phyloP scores from a whole-genome alignment of 768 basidiomycete genomes.

The Scleroderma bovista region DNA sequence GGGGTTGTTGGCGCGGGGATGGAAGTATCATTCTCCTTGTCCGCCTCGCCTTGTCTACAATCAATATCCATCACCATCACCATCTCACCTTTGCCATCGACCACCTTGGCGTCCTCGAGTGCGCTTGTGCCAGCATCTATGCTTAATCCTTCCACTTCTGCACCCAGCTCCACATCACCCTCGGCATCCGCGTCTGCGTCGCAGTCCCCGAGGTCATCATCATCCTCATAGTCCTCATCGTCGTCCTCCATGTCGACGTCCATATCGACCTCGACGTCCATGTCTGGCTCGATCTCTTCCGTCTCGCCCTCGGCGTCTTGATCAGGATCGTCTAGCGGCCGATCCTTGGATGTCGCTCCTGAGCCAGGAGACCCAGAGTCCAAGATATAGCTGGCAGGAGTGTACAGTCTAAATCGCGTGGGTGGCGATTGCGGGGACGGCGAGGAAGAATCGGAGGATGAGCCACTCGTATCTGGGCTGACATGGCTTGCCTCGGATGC shows the following conservation, averaged over 20 bases:
- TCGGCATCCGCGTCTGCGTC: slow-evolving; percentile 13
- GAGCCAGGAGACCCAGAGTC: slow-evolving; percentile 15
- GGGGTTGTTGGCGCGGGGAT: not conserved
- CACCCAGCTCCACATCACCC: slow-evolving; percentile 7
- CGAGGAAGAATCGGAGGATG: not conserved
- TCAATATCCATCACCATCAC: not conserved
- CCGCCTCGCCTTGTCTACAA: not conserved
- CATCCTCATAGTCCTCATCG: slow-evolving; percentile 27
- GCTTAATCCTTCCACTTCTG: slow-evolving; percentile 5
- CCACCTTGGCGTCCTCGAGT: not conserved
- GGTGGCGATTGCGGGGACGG: slow-evolving; percentile 5
- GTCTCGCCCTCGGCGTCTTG: slow-evolving; percentile 15
- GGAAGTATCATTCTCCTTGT: not conserved
- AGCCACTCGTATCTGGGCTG: slow-evolving; percentile 1
- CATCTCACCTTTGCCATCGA: not conserved
- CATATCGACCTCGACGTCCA: slow-evolving; percentile 22
- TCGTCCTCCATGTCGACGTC: slow-evolving; percentile 17
- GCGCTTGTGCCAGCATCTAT: not conserved
- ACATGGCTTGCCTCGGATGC: slow-evolving; percentile 20
- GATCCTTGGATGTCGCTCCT: slow-evolving; percentile 3
- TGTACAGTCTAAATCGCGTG: slow-evolving; percentile 28
- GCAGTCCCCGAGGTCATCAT: slow-evolving; percentile 5
- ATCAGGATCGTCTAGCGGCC: slow-evolving; percentile 13
- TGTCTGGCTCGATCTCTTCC: slow-evolving; percentile 23
- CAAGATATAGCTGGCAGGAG: slow-evolving; percentile 27